A percentile compares a stretch with the other conserved stretches of the same genome.
Conservation (phyloP, 768 basidiomycete genomes). For the Tricholomella constricta region DNA sequence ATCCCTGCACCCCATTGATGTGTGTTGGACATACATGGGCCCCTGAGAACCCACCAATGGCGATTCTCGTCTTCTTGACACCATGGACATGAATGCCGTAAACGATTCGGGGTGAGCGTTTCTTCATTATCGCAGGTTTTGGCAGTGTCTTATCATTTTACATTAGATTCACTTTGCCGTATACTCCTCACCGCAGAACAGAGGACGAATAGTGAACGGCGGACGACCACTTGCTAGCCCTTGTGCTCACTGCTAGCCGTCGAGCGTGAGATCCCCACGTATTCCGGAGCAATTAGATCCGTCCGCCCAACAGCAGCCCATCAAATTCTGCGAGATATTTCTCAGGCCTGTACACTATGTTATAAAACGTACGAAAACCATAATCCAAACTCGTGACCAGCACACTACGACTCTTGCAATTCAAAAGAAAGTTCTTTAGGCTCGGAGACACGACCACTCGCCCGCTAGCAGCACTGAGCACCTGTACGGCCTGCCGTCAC, state of each 20-base stretch:
- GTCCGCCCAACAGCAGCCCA: constrained; percentile 6
- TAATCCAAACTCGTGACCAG: constrained; percentile 1
- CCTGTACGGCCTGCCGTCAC: background rate
- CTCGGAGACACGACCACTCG: background rate
- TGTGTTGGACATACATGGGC: background rate
- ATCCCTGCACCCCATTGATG: constrained; percentile 4
- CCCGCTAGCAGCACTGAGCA: background rate
- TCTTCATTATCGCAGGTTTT: background rate
- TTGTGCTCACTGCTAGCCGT: too few species aligned
- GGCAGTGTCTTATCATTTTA: background rate
- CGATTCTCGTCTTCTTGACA: background rate
- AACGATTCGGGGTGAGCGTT: background rate
- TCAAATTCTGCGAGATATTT: constrained; percentile 11
- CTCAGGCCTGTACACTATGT: constrained; percentile 10
- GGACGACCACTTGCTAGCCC: background rate
- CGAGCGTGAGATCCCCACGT: background rate
- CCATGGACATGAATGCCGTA: background rate
- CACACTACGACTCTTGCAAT: background rate
- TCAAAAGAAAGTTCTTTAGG: background rate
- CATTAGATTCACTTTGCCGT: background rate
- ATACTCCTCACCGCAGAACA: background rate
- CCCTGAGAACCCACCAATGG: constrained; percentile 10
- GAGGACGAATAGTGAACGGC: background rate
- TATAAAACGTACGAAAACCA: background rate
- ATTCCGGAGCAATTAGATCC: constrained; percentile 10